Percentiles rank a stretch among this genome's conserved stretches.
phyloP scores from a whole-genome alignment of 768 basidiomycete species.

The Mrakia gelida region DNA sequence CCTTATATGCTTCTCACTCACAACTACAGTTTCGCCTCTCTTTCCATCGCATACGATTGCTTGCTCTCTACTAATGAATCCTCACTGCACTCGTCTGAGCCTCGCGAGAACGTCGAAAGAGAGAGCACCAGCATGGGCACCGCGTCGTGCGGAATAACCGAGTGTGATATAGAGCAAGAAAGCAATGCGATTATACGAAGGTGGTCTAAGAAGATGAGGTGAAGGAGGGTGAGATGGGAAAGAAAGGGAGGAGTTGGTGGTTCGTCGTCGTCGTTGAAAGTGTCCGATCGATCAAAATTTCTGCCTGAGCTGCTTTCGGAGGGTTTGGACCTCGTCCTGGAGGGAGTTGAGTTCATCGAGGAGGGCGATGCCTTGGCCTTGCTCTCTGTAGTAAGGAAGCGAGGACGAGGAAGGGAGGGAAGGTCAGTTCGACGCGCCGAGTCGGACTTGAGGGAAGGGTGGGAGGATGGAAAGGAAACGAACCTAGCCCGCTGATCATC shows the following conservation, averaged over 20 bases:
- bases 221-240: neutral
- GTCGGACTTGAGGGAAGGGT: no score
- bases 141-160: no score
- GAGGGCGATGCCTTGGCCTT: constrained; percentile 73
- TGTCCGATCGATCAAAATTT: neutral
- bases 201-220: no score
- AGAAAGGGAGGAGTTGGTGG: neutral
- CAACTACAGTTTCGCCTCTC: no score
- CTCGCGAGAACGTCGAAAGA: no score
- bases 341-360: constrained; percentile 82
- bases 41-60: no score
- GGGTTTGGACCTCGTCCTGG: constrained; percentile 54
- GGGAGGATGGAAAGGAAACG: neutral
- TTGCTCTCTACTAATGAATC: no score
- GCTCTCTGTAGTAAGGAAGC: constrained; percentile 56
- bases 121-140: no score
- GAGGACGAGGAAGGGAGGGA: neutral
- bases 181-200: no score
- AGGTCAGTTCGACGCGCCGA: neutral
- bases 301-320: constrained; percentile 21
- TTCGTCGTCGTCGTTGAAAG: neutral
- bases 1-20: no score
- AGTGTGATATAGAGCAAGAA: no score
- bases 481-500: constrained; percentile 45
- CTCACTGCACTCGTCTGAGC: no score